phyloP scores from a whole-genome alignment of 257 asterid species.

The Hygrophila difformis region DNA sequence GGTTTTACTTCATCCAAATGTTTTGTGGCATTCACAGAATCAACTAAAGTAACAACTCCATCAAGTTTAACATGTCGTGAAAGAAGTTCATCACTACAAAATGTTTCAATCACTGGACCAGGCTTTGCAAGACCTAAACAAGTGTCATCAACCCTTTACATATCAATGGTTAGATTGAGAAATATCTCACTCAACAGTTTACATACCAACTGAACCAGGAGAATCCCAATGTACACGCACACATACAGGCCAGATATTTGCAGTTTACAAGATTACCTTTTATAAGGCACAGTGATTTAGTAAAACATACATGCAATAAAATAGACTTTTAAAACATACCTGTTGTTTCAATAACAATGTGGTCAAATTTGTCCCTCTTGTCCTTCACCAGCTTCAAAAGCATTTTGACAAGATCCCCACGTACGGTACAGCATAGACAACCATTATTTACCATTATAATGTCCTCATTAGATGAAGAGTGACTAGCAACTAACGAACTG shows the following conservation, averaged over 20 bases:
- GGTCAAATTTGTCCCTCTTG: conserved; percentile 74
- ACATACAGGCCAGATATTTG: no score
- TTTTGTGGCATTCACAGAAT: conserved; percentile 63
- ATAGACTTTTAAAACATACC: conserved; percentile 33
- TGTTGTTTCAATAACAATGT: conserved; percentile 92
- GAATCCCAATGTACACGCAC: no score
- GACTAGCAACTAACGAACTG: conserved; percentile 90
- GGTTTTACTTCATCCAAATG: conserved; percentile 85
- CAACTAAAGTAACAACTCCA: conserved; percentile 93
- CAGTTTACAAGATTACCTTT: no score
- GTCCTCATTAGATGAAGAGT: conserved; percentile 83
- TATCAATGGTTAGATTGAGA: conserved; percentile 4
- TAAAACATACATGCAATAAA: conserved; percentile 1
- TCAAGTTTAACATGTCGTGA: conserved; percentile 86
- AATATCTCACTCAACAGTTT: conserved; percentile 1
- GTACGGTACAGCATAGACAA: conserved; percentile 89
- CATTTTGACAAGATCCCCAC: conserved; percentile 96
- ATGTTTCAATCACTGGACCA: conserved; percentile 95
- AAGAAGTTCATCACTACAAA: conserved; percentile 78
- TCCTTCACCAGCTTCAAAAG: conserved; percentile 86
- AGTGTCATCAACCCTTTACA: conserved; percentile 6
- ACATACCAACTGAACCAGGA: not conserved
- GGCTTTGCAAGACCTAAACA: conserved; percentile 94
- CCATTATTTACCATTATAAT: conserved; percentile 95
- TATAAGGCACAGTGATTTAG: conserved; percentile 4